phyloP scores from a whole-genome alignment of 805 yeast genomes.

The Kodamaea laetipori region DNA sequence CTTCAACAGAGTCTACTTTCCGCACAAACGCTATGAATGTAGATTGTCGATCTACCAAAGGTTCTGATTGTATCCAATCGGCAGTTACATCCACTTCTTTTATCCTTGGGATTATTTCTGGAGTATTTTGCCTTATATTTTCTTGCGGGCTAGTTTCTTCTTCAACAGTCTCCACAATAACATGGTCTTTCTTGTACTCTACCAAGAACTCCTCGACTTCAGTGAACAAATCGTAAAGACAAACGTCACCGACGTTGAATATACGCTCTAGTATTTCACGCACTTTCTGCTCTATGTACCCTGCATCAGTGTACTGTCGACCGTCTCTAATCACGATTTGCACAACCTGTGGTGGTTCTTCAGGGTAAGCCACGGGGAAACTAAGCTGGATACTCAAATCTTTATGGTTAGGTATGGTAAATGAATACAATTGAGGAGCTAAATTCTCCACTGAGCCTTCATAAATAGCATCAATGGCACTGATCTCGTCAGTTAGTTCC shows the following conservation, averaged over 20 bases:
- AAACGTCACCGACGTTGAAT: constrained; percentile 65
- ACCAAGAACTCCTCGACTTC: constrained; percentile 58
- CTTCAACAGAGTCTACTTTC: constrained; percentile 61
- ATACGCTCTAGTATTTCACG: constrained; percentile 54
- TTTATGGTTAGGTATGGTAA: constrained; percentile 64
- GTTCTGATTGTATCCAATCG: constrained; percentile 78
- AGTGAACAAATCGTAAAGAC: constrained; percentile 73
- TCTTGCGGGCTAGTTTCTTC: constrained; percentile 2
- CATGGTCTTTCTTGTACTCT: constrained; percentile 23
- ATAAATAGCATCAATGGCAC: constrained; percentile 84
- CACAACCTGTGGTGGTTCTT: constrained; percentile 60
- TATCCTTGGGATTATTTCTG: neutral
- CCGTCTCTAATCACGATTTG: constrained; percentile 48
- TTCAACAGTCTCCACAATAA: constrained; percentile 22
- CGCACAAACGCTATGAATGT: constrained; percentile 79
- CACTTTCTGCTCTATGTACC: constrained; percentile 48
- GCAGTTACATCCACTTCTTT: constrained; percentile 45
- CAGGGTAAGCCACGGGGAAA: constrained; percentile 74
- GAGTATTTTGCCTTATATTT: neutral
- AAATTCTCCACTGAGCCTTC: constrained; percentile 57
- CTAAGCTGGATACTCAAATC: constrained; percentile 63
- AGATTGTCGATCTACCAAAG: constrained; percentile 80
- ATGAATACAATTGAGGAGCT: constrained; percentile 44
- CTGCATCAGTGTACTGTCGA: constrained; percentile 41
- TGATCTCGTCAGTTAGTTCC: constrained; percentile 70